Evolutionary conservation across 805 yeast species (phyloP).

Genomic region (Starmerella sirachaensis): DNA sequence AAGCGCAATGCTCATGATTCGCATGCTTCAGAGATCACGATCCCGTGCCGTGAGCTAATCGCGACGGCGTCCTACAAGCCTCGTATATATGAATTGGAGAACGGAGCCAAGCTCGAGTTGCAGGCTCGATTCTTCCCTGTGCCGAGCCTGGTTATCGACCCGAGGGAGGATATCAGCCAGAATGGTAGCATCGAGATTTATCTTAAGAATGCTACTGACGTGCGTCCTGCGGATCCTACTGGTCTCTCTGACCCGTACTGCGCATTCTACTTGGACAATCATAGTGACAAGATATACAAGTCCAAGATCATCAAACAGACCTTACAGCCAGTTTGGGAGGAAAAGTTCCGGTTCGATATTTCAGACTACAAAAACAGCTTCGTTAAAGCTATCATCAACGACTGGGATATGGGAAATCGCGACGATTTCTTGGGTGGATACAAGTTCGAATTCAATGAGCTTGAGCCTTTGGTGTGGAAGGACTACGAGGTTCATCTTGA

Average conservation of each 20-base stretch:
- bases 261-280: slow-evolving; percentile 55
- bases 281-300: slow-evolving; percentile 45
- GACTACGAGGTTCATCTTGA: slow-evolving; percentile 43
- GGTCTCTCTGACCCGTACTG: slow-evolving; percentile 92
- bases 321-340: slow-evolving; percentile 83
- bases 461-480: slow-evolving; percentile 46
- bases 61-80: slow-evolving; percentile 20
- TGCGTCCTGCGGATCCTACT: slow-evolving; percentile 77
- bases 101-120: slow-evolving; percentile 17
- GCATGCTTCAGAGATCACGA: slow-evolving; percentile 34
- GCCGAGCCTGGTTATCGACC: slow-evolving; percentile 44
- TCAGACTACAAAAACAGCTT: slow-evolving; percentile 11
- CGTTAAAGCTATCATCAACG: slow-evolving; percentile 43
- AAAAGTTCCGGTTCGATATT: slow-evolving; percentile 33
- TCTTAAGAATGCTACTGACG: slow-evolving; percentile 49
- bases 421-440: slow-evolving; percentile 74
- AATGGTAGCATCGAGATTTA: slow-evolving; percentile 58
- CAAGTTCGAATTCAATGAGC: slow-evolving; percentile 39
- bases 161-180: slow-evolving; percentile 61
- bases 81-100: slow-evolving; percentile 15
- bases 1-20: slow-evolving; percentile 12
- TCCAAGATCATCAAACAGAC: slow-evolving; percentile 78
- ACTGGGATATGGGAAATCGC: slow-evolving; percentile 89
- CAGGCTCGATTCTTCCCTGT: slow-evolving; percentile 65
- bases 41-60: slow-evolving; percentile 34